Evolutionary conservation across 75 land plant genomes (phyloP).

Genomic region (Cryptomeria japonica): DNA sequence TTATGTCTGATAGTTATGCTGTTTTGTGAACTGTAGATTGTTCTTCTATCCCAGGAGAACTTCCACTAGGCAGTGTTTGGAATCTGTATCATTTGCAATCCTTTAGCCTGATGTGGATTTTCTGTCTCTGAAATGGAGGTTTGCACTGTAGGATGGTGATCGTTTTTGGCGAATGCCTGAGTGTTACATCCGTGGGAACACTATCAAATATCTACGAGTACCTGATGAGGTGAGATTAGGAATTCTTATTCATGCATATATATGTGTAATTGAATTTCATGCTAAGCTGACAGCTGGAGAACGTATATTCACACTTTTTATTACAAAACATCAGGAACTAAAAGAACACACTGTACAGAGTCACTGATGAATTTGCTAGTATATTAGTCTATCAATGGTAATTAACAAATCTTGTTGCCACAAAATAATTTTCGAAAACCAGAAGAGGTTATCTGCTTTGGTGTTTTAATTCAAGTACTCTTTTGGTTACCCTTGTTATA

Average conservation of each 20-base stretch:
- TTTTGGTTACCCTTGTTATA: not conserved
- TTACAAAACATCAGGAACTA: not conserved
- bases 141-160: constrained; percentile 87
- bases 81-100: not conserved
- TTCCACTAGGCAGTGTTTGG: not conserved
- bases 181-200: constrained; percentile 97
- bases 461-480: not conserved
- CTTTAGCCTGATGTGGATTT: constrained; percentile 18
- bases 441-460: not conserved
- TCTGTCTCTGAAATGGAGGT: constrained; percentile 30
- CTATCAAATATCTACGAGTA: constrained; percentile 97
- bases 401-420: not conserved
- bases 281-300: not conserved
- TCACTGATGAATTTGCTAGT: not conserved
- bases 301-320: not conserved
- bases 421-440: not conserved
- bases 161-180: constrained; percentile 99
- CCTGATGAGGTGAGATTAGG: constrained; percentile 88
- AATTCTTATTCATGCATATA: not conserved
- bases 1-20: constrained; percentile 1
- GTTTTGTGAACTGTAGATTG: not conserved
- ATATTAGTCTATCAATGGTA: not conserved
- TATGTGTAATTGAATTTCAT: not conserved
- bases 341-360: not conserved
- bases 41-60: not conserved